Conservation (phyloP, 2,329 filamentous ascomycete species). For the Madurella mycetomatis region DNA sequence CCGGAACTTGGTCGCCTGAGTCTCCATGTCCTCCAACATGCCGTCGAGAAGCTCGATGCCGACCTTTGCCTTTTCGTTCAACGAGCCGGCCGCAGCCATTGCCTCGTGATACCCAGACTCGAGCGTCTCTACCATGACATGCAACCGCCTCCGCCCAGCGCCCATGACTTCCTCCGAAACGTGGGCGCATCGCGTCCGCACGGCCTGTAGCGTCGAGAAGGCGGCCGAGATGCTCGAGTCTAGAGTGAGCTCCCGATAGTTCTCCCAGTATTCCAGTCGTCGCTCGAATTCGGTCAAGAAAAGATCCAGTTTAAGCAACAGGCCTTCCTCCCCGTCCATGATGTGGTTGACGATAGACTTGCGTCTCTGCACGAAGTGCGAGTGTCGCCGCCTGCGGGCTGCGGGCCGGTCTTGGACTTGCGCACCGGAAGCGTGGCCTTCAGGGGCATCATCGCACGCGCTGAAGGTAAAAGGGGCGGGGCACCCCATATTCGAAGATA, state of each 20-base stretch:
- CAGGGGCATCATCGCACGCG: slow-evolving; percentile 30
- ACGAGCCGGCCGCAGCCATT: slow-evolving; percentile 73
- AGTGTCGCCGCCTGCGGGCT: slow-evolving; percentile 47
- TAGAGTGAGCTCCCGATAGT: slow-evolving; percentile 76
- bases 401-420: slow-evolving; percentile 31
- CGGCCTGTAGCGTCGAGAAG: slow-evolving; percentile 79
- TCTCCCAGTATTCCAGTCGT: slow-evolving; percentile 82
- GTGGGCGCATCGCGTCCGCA: slow-evolving; percentile 81
- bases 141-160: slow-evolving; percentile 75
- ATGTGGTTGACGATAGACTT: slow-evolving; percentile 57
- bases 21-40: slow-evolving; percentile 82
- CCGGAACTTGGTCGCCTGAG: slow-evolving; percentile 71
- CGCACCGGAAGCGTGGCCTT: slow-evolving; percentile 39
- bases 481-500: slow-evolving; percentile 23
- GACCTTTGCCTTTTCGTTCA: slow-evolving; percentile 87
- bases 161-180: slow-evolving; percentile 89
- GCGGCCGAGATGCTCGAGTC: slow-evolving; percentile 81
- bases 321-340: slow-evolving; percentile 58
- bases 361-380: slow-evolving; percentile 53
- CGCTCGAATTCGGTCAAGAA: slow-evolving; percentile 84
- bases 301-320: slow-evolving; percentile 62
- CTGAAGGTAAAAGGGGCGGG: slow-evolving; percentile 21
- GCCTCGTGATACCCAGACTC: slow-evolving; percentile 85
- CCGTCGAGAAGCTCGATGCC: slow-evolving; percentile 81
- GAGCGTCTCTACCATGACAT: slow-evolving; percentile 87